These are phyloP conservation scores for Phaeotremella skinneri DNA, from an alignment of 768 basidiomycete species.

Conservation along the genomic window DNA sequence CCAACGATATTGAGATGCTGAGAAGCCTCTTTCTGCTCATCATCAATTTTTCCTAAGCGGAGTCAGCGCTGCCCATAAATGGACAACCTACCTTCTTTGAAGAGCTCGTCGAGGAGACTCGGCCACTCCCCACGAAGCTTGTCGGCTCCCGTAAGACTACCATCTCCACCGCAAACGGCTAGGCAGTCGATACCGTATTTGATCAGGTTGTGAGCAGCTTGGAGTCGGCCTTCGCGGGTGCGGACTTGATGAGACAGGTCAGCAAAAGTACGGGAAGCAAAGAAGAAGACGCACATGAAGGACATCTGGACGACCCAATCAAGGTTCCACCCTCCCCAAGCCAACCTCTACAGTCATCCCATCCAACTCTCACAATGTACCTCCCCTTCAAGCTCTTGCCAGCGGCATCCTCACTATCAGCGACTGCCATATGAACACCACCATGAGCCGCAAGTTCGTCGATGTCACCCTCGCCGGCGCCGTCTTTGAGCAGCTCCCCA, in stretches of 20 bases:
- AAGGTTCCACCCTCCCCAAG: constrained; percentile 63
- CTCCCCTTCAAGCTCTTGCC: constrained; percentile 71
- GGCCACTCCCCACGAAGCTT: constrained; percentile 94
- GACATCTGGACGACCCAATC: constrained; percentile 50
- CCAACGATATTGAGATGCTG: constrained; percentile 91
- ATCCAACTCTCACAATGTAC: constrained; percentile 92
- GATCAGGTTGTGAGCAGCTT: constrained; percentile 85
- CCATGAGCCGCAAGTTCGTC: constrained; percentile 39
- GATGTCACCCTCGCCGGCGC: constrained; percentile 62
- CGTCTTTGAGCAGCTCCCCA: constrained; percentile 58
- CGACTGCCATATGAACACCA: constrained; percentile 7
- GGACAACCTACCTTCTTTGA: constrained; percentile 60
- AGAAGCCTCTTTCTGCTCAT: constrained; percentile 67
- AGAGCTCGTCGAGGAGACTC: constrained; percentile 67
- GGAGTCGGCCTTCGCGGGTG: constrained; percentile 79
- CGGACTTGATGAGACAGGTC: constrained; percentile 67
- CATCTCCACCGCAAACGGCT: constrained; percentile 96
- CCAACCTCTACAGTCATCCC: constrained; percentile 97
- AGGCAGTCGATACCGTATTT: constrained; percentile 96
- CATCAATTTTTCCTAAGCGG: constrained; percentile 65
- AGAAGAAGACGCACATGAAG: constrained; percentile 33
- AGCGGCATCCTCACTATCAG: constrained; percentile 56
- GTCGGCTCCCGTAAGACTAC: constrained; percentile 93
- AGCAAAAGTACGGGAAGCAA: background rate
- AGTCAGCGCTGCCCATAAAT: background rate